phyloP scores from a whole-genome alignment of 1,139 yeast genomes.

The Candida albicans region DNA sequence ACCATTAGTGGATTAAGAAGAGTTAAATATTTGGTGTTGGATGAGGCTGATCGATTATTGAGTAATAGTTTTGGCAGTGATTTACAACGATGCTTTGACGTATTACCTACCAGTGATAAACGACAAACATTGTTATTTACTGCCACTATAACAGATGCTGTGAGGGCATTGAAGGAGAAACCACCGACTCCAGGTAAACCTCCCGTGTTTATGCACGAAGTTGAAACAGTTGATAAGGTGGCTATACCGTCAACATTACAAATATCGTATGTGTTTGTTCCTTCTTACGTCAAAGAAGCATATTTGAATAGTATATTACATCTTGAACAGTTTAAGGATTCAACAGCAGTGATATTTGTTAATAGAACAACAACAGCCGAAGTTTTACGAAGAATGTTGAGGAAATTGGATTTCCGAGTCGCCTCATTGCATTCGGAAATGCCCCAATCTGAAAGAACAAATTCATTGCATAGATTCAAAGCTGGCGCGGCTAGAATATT shows the following conservation, averaged over 20 bases:
- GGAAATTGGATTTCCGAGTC: slow-evolving; percentile 72
- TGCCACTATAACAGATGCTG: slow-evolving; percentile 95
- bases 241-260: slow-evolving; percentile 77
- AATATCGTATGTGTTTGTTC: slow-evolving; percentile 58
- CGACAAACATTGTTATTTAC: slow-evolving; percentile 91
- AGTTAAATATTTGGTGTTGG: slow-evolving; percentile 79
- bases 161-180: slow-evolving; percentile 71
- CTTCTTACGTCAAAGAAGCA: slow-evolving; percentile 89
- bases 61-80: slow-evolving; percentile 84
- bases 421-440: slow-evolving; percentile 92
- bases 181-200: slow-evolving; percentile 62
- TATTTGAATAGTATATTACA: slow-evolving; percentile 70
- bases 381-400: slow-evolving; percentile 70
- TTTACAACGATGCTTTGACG: slow-evolving; percentile 66
- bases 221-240: slow-evolving; percentile 66
- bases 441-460: slow-evolving; percentile 90
- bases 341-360: slow-evolving; percentile 83
- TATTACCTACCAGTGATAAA: slow-evolving; percentile 65
- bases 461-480: slow-evolving; percentile 85
- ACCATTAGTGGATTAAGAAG: slow-evolving; percentile 76
- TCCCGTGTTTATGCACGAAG: slow-evolving; percentile 77
- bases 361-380: slow-evolving; percentile 92
- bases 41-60: slow-evolving; percentile 92
- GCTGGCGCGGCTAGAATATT: slow-evolving; percentile 92
- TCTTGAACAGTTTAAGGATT: slow-evolving; percentile 59